phyloP scores from a whole-genome alignment of 169 alveolate species.

The Eimeria praecox region DNA sequence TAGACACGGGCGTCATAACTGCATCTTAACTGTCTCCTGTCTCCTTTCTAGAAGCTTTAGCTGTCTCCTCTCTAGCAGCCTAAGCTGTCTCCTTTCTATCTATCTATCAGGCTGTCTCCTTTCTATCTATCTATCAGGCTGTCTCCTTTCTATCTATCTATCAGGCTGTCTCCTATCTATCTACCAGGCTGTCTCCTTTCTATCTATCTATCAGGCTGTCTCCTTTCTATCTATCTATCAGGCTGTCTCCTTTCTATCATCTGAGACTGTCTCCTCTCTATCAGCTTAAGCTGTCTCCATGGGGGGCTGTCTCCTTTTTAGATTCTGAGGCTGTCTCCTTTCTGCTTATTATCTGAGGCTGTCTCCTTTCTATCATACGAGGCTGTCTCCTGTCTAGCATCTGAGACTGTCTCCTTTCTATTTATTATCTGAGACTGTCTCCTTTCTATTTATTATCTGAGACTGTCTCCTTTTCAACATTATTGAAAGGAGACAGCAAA shows the following conservation, averaged over 20 bases:
- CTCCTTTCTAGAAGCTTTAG: not conserved
- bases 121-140: not conserved
- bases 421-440: not conserved
- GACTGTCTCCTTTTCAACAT: not conserved
- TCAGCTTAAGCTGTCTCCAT: not conserved
- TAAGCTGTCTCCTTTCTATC: too few relatives aligned
- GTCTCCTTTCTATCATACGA: too few relatives aligned
- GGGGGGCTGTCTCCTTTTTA: not conserved
- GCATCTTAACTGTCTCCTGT: conserved; percentile 31
- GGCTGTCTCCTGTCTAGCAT: too few relatives aligned
- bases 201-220: too few relatives aligned
- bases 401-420: not conserved
- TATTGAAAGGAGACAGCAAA: not conserved
- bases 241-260: not conserved
- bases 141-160: not conserved
- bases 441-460: too few relatives aligned
- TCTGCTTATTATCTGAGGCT: too few relatives aligned
- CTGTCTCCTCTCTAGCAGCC: too few relatives aligned
- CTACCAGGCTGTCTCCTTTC: too few relatives aligned
- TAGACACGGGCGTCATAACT: conserved; percentile 83
- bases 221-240: too few relatives aligned
- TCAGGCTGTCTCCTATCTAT: not conserved
- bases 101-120: not conserved
- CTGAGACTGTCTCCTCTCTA: not conserved
- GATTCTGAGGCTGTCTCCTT: too few relatives aligned